Percentiles rank a stretch among this genome's conserved stretches.
Conservation (phyloP, 352 stramenopile species). For the Globisporangium parvum region DNA sequence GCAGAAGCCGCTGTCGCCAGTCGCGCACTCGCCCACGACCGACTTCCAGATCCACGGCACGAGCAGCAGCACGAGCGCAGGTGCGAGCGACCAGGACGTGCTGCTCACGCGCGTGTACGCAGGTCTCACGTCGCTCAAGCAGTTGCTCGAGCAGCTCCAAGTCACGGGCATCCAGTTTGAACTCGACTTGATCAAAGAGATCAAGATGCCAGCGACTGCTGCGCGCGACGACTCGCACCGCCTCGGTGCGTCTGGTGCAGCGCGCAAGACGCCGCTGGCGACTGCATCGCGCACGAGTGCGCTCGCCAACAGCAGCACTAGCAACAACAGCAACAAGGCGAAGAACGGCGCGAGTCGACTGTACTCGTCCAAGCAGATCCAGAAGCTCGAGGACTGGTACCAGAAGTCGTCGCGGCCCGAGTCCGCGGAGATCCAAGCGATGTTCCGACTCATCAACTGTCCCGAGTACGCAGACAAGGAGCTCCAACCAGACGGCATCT, state of each 20-base stretch:
- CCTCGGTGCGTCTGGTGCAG: conserved; percentile 20
- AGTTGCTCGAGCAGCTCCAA: conserved; percentile 72
- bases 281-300: conserved; percentile 29
- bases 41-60: conserved; percentile 27
- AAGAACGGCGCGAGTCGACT: conserved; percentile 79
- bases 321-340: conserved; percentile 22
- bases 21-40: conserved; percentile 26
- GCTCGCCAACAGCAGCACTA: background rate
- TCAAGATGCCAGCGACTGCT: conserved; percentile 38
- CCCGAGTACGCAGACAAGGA: conserved; percentile 77
- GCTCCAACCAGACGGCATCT: conserved; percentile 81
- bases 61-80: conserved; percentile 14
- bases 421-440: conserved; percentile 83
- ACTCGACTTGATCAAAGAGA: conserved; percentile 77
- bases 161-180: conserved; percentile 79
- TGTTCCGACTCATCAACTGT: conserved; percentile 88
- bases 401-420: conserved; percentile 76
- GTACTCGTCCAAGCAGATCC: conserved; percentile 84
- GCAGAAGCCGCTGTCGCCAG: conserved; percentile 15
- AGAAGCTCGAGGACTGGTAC: conserved; percentile 88
- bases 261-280: background rate
- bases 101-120: conserved; percentile 49
- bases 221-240: conserved; percentile 32
- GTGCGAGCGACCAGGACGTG: conserved; percentile 25
- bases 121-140: conserved; percentile 59